Evolutionary conservation across 306 rosid genomes (phyloP).

Genomic region (Carpinus viminea): DNA sequence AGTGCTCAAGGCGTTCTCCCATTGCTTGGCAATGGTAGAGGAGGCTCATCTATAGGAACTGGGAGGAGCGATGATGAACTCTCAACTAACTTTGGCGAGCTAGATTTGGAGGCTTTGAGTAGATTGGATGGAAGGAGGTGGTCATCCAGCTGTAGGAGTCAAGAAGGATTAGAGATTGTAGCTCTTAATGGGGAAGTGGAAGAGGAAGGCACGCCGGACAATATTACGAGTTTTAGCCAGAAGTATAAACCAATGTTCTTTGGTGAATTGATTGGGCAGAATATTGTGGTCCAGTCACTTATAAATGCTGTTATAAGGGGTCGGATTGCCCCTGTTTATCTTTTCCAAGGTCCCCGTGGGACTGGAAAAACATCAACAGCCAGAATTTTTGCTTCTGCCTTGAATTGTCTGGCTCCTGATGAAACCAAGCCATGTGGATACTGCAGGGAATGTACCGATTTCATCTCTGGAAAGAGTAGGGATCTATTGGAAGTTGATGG

Average conservation of each 20-base stretch:
- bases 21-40: slow-evolving; percentile 72
- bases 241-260: slow-evolving; percentile 86
- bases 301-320: slow-evolving; percentile 72
- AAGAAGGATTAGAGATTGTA: slow-evolving; percentile 83
- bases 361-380: slow-evolving; percentile 95
- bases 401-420: slow-evolving; percentile 74
- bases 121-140: slow-evolving; percentile 95
- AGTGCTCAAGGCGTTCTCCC: slow-evolving; percentile 82
- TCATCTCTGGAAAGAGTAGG: slow-evolving; percentile 64
- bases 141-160: slow-evolving; percentile 96
- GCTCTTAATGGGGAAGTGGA: slow-evolving; percentile 73
- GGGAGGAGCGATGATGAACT: slow-evolving; percentile 93
- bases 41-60: slow-evolving; percentile 78
- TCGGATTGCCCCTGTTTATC: slow-evolving; percentile 93
- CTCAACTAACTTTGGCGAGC: slow-evolving; percentile 88
- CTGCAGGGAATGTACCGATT: slow-evolving; percentile 79
- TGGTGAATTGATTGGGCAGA: slow-evolving; percentile 84
- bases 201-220: slow-evolving; percentile 74
- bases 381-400: slow-evolving; percentile 84
- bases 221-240: slow-evolving; percentile 64
- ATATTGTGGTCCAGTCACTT: slow-evolving; percentile 92
- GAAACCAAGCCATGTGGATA: slow-evolving; percentile 88
- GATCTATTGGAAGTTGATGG: slow-evolving; percentile 86
- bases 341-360: slow-evolving; percentile 97
- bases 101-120: slow-evolving; percentile 97